These are phyloP conservation scores for Didymella segeticola DNA, from an alignment of 2,329 filamentous ascomycete genomes.

Conservation along the genomic window DNA sequence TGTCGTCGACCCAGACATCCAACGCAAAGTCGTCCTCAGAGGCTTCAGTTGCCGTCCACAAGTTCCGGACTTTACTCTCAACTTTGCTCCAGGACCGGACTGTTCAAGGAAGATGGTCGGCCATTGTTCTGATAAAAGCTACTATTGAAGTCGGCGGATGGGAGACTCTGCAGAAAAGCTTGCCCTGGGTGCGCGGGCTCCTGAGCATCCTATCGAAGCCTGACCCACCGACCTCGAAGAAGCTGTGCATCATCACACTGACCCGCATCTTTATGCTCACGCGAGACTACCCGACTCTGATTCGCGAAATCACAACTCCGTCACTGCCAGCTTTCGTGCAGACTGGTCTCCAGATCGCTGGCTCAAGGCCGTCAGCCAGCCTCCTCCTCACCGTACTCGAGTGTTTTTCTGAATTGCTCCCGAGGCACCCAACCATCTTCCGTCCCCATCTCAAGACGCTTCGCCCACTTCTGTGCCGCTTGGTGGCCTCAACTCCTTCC, in stretches of 20 bases:
- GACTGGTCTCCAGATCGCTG: constrained; percentile 70
- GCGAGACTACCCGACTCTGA: constrained; percentile 80
- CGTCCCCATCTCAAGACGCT: constrained; percentile 77
- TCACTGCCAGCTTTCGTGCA: constrained; percentile 77
- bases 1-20: constrained; percentile 67
- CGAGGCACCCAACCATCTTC: constrained; percentile 83
- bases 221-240: constrained; percentile 76
- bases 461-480: constrained; percentile 63
- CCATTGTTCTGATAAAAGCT: constrained; percentile 79
- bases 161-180: constrained; percentile 76
- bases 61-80: constrained; percentile 78
- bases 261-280: constrained; percentile 85
- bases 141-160: constrained; percentile 83
- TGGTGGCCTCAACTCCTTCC: constrained; percentile 69
- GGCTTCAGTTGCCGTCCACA: constrained; percentile 74
- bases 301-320: constrained; percentile 87
- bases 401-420: constrained; percentile 73
- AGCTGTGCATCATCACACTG: constrained; percentile 76
- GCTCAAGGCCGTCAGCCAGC: constrained; percentile 29
- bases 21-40: constrained; percentile 70
- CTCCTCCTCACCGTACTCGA: constrained; percentile 73
- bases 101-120: constrained; percentile 77
- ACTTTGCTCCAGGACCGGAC: constrained; percentile 80
- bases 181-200: constrained; percentile 79
- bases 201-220: constrained; percentile 80